Evolutionary conservation across 2,329 filamentous ascomycete species (phyloP).

Genomic region (Arthroderma sp.): DNA sequence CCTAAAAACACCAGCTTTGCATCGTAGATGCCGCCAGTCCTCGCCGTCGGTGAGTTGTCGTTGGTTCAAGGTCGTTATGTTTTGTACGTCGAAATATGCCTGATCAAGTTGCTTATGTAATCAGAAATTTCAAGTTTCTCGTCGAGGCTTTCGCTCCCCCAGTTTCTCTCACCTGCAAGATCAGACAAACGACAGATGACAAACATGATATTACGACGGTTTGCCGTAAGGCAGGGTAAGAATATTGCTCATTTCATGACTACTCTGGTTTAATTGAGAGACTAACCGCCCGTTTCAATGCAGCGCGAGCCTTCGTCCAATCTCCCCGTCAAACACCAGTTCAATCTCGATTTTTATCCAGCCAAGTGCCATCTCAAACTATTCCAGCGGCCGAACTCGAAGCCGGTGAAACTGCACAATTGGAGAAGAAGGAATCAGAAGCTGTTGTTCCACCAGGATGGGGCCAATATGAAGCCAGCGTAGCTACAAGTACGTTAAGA

Average conservation of each 20-base stretch:
- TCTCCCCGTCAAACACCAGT: background rate
- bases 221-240: conserved; percentile 32
- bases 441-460: background rate
- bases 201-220: conserved; percentile 32
- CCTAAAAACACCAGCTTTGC: too few species aligned
- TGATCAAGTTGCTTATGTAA: background rate
- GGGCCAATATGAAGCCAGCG: background rate
- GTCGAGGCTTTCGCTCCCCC: background rate
- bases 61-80: too few species aligned
- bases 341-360: conserved; percentile 1
- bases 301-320: conserved; percentile 7
- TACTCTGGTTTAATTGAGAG: background rate
- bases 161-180: background rate
- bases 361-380: conserved; percentile 12
- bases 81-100: background rate
- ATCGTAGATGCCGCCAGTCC: background rate
- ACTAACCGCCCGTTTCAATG: background rate
- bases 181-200: background rate
- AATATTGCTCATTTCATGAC: conserved; percentile 4
- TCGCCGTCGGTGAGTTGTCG: background rate
- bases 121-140: background rate
- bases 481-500: background rate
- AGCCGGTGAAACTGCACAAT: conserved; percentile 7
- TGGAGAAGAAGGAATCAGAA: conserved; percentile 8
- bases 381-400: background rate